Evolutionary conservation across 768 basidiomycete species (phyloP), one percentile per base, ranked within the genome.

Genomic region (Lentinula aciculospora): DNA sequence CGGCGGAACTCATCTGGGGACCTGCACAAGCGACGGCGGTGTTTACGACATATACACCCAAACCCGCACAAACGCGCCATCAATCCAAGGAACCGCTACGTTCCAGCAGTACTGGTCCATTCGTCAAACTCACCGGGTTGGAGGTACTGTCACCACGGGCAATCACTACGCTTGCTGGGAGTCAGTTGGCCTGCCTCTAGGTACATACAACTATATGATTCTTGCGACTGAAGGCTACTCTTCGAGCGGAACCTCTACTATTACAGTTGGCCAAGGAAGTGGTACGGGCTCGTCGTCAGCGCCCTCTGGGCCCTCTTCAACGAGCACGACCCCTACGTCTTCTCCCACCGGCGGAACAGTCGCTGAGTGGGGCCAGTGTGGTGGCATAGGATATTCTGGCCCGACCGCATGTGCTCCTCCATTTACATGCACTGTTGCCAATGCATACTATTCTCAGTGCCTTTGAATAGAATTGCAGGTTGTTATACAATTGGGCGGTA

Each of bases 81-180:
- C 77, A 6, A 78, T 78, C 63, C 40, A 64, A 9, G 78, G 77
- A 29, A 76, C 75, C 19, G 59, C 60, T 54, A 79, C 76, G n/a
- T 79, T 80, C 69, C 63, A 72, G 60, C 77, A 79, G 61, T 79
- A 67, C 69, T 79, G 76, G 76, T 74, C 74, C 48, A 70, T 80
- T 54, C 74, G 79, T 57, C 67, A 68, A 50, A 61, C 67, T 29
- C 68, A 75, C 53, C 69, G 69, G 45, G 66, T 69, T 58, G 65
- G 69, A 29, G 73, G 73, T 10, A 71, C 67, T 10, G 69, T 78
- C 25, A 72, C 66, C 54, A 68, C 68, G 9, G 64, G 60, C 13
- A 72, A 71, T 69, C 78, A 80, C 69, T 76, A 78, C 66, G 70
- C 70, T 50, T 77, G 76, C 2, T 80, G 77, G 77, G 62, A 57